Evolutionary conservation across 129 eudicot species (phyloP), one percentile per base, ranked within the genome.

Genomic region (Rutidosis leptorrhynchoides): DNA sequence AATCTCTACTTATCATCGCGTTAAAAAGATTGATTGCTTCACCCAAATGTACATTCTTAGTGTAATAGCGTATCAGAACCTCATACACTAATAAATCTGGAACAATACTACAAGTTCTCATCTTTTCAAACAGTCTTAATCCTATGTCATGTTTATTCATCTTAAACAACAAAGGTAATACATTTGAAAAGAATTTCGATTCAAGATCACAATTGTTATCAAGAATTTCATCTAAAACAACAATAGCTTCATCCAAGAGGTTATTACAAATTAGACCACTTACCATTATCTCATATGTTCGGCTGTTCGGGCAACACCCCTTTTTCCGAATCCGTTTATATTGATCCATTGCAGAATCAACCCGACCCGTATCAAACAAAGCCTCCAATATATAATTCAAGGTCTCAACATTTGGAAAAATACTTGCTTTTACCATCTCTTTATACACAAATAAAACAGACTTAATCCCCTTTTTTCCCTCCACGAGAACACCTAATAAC

Each of bases 361-460:
- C 73, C 68, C 79, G 60, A 1, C 73, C 74, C 28, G 83, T 77
- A 67, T 80, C 95, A 78, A 87, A 79, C 60, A 86, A 78, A 76
- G 83, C 77, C 68, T 84, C 80, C 63, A 89, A 35, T 1, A 72
- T 26, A 52, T 51, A 29, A 72, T 90, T 90, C 79, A 90, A 68
- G 7, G 95, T 86, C 12, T 86, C 91, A 43, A 77, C 65, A 17
- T 65, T 80, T 14, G 95, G 97, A 60, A 62, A 25, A 56, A 71
- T 58, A 45, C 87, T 80, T 8, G 83, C 71, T 71, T 90, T 90
- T 81, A 82, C 95, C 91, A 90, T 86, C 65, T 86, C 97, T 71
- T 90, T 90, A 54, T 90, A 90, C 25, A 90, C 88, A 71, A 84
- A 90, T 52, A 90, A 71, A 46, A 86, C 77, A 67, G 75, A 78